Base-by-base conservation (phyloP, 495 filamentous ascomycete genomes). In the Penicillium canariense region DNA sequence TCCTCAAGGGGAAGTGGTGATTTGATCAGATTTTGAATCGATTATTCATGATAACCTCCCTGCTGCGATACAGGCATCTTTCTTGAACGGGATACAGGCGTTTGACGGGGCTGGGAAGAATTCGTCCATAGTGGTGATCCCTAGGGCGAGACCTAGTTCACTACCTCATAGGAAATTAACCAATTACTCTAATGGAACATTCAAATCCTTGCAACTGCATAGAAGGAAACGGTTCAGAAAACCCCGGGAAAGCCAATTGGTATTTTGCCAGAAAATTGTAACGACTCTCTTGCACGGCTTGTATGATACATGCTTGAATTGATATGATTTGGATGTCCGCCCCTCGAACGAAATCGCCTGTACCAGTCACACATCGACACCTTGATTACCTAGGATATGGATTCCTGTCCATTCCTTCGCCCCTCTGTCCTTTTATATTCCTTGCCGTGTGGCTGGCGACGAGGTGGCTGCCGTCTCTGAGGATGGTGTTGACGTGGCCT, bases 251-350 rank as follows among this genome's bases (percentile, higher is more conserved):
- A 31, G 48, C 40, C 30, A 46, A 39, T 51, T 56, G 54, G 30
- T 48, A 49, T 49, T 30, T 49, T 49, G 36, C 42, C 23, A 36
- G 23, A 38, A 40, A 42, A 34, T 20, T 15, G 38, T 32, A 15
- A 36, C 27, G 7, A 17, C 1, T 17, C 39, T 43, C 22, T 28
- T n/a, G 25, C n/a, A 44, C 25, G 9, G 35, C 38, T 40, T 34
- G 49, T 58, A 58, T 58, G 43, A 31, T 53, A 58, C 50, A 58
- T 58, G 38, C 46, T 32, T 48, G 30, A 5, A 35, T 42, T 6
- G 38, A 25, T 12, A 6, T 42, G 11, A 4, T 23, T 5, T 12
- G 14, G 38, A 20, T 14, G 38, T 40, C n/a, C n/a, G n/a, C n/a
- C n/a, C n/a, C n/a, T n/a, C n/a, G n/a, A n/a, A 23, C 2, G 17